These are phyloP conservation scores for Vicia faba DNA, from an alignment of 306 rosid genomes.

Conservation along the genomic window DNA sequence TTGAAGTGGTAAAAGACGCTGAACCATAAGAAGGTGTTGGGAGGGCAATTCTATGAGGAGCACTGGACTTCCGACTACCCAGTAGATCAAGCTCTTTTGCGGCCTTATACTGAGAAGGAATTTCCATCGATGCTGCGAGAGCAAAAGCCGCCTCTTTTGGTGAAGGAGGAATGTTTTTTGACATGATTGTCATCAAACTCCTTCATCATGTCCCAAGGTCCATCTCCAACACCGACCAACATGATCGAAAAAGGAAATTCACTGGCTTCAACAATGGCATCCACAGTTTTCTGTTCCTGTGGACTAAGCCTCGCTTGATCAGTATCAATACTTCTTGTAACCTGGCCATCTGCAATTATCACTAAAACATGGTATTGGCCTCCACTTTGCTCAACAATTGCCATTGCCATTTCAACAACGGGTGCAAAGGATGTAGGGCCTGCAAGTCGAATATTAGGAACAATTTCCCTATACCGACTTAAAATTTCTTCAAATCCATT, in stretches of 20 bases:
- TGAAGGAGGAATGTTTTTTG: constrained; percentile 61
- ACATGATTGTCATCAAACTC: constrained; percentile 94
- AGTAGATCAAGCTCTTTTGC: constrained; percentile 73
- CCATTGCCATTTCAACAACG: too few species aligned
- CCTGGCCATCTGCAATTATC: constrained; percentile 96
- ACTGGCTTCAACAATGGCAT: constrained; percentile 95
- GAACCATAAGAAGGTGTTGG: constrained; percentile 72
- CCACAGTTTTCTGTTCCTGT: constrained; percentile 86
- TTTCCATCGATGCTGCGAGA: constrained; percentile 92
- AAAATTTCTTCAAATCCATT: too few species aligned
- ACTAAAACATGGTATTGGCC: constrained; percentile 77
- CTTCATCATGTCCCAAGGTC: constrained; percentile 99
- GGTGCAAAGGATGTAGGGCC: too few species aligned
- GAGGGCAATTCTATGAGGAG: constrained; percentile 80
- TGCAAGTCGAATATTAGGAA: too few species aligned
- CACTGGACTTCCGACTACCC: constrained; percentile 54
- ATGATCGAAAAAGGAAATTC: constrained; percentile 88
- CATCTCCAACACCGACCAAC: constrained; percentile 97
- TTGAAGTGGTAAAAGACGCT: constrained; percentile 52
- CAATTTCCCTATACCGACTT: too few species aligned
- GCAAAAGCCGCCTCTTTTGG: constrained; percentile 95
- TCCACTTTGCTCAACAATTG: constrained; percentile 87
- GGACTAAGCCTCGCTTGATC: constrained; percentile 73
- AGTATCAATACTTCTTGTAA: constrained; percentile 90
- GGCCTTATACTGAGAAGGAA: constrained; percentile 94